Percentiles rank a stretch among this genome's conserved stretches.
phyloP scores from a whole-genome alignment of 208 protist species.

The Trypanosoma conorhini region DNA sequence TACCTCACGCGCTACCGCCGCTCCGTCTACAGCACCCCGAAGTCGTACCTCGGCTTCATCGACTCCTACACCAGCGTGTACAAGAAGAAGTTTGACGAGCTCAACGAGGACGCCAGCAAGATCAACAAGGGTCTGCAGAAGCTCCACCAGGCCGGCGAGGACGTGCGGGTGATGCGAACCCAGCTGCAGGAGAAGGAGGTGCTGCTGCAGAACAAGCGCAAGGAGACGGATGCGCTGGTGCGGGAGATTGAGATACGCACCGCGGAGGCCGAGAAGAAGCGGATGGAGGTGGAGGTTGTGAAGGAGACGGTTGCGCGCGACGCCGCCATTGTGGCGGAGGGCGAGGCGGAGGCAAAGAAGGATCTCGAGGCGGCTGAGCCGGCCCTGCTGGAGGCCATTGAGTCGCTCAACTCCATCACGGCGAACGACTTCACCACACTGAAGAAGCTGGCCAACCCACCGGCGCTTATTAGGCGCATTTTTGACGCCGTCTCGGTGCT shows the following conservation, averaged over 20 bases:
- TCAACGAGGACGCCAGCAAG: conserved; percentile 91
- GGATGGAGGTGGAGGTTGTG: conserved; percentile 93
- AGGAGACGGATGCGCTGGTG: conserved; percentile 94
- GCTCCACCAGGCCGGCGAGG: conserved; percentile 93
- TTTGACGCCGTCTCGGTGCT: conserved; percentile 98
- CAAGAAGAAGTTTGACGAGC: conserved; percentile 91
- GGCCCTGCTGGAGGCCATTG: conserved; percentile 92
- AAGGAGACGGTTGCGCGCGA: conserved; percentile 92
- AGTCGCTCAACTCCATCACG: conserved; percentile 94
- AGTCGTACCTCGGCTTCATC: conserved; percentile 95
- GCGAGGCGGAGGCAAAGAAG: conserved; percentile 96
- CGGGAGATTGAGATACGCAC: conserved; percentile 94
- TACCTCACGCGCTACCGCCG: conserved; percentile 93
- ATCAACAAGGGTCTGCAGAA: conserved; percentile 95
- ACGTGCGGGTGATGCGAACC: conserved; percentile 94
- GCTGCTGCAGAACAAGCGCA: conserved; percentile 88
- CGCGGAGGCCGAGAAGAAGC: conserved; percentile 95
- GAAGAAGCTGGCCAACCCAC: conserved; percentile 96
- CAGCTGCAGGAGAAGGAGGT: conserved; percentile 96
- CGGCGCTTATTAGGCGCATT: conserved; percentile 97
- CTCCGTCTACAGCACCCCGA: conserved; percentile 93
- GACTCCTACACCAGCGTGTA: conserved; percentile 93
- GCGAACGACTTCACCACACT: conserved; percentile 94
- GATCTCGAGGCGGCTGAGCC: conserved; percentile 94
- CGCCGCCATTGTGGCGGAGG: conserved; percentile 84